These are phyloP conservation scores for Torrubiellomyces zombiae DNA, from an alignment of 2,329 filamentous ascomycete species.

Conservation along the genomic window DNA sequence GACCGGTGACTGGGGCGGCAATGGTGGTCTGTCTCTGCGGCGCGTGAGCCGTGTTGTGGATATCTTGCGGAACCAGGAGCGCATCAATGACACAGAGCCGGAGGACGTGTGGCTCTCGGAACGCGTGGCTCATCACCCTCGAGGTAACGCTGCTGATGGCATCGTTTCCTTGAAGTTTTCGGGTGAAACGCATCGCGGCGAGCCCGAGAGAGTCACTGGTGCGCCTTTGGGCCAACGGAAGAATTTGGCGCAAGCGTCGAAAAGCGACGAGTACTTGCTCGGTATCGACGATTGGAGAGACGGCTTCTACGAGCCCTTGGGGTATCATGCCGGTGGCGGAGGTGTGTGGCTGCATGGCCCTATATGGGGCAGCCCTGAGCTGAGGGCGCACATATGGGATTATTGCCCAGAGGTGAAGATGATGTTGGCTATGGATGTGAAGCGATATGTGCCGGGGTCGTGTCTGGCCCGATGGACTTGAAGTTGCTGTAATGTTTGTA, in stretches of 20 bases:
- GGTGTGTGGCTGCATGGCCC: slow-evolving; percentile 25
- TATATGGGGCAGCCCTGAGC: slow-evolving; percentile 31
- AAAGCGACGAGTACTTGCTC: slow-evolving; percentile 13
- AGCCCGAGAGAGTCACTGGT: slow-evolving; percentile 7
- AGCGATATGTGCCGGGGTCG: slow-evolving; percentile 29
- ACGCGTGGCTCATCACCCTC: slow-evolving; percentile 30
- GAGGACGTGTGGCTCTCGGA: slow-evolving; percentile 41
- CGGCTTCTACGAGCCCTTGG: slow-evolving; percentile 41
- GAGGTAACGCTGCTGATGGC: slow-evolving; percentile 33
- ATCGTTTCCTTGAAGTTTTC: slow-evolving; percentile 30
- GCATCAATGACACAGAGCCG: slow-evolving; percentile 25
- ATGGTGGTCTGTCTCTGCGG: slow-evolving; percentile 34
- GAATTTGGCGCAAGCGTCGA: slow-evolving; percentile 9
- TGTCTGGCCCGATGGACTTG: slow-evolving; percentile 20
- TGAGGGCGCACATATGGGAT: slow-evolving; percentile 33
- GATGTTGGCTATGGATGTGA: slow-evolving; percentile 36
- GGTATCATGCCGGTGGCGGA: slow-evolving; percentile 37
- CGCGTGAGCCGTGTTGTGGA: slow-evolving; percentile 35
- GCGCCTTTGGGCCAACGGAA: slow-evolving; percentile 9
- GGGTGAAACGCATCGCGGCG: slow-evolving; percentile 28
- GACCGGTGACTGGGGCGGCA: slow-evolving; percentile 26
- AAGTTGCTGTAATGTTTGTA: too few species aligned
- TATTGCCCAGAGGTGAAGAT: slow-evolving; percentile 45
- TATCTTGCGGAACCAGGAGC: slow-evolving; percentile 29
- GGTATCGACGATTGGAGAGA: slow-evolving; percentile 32